Base-by-base conservation (phyloP, 2,329 filamentous ascomycete species). In the Sclerotinia minor region DNA sequence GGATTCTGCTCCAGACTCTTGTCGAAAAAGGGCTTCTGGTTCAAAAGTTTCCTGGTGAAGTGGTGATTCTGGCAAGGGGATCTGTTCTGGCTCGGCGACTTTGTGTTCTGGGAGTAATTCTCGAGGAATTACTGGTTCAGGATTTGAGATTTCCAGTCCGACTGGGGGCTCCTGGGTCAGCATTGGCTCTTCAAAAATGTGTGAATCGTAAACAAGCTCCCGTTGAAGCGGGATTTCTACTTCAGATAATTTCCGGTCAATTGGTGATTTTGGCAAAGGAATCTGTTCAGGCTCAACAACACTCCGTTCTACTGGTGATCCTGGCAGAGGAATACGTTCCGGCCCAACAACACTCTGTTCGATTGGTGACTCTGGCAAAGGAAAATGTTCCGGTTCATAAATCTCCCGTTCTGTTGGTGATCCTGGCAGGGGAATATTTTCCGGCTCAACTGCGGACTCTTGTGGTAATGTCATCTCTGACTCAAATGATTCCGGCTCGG, bases 31-130 rank as follows among this genome's bases (percentile, higher is more conserved):
- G 26, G 11, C 21, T 35, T 49, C 44, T 32, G 19, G 21, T 24
- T 35, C 44, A 24, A 49, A 60, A 35, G 21, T n/a, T 35, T 60
- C 11, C 21, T 35, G 44, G 9, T 35, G 26, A 24, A 60, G 32
- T 1, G 58, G 58, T 24, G 58, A 60, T 35, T 60, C 29, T 35
- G 58, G 44, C 44, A 60, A 35, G 6, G 58, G 44, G n/a, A 60
- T 49, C 35, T 60, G 44, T 9, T 19, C 29, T 60, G 58, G 58
- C 15, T 60, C 44, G 29, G 29, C 3, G n/a, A 9, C 17, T 8
- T 50, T 50, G n/a, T 26, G 29, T 38, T 2, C 59, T 38, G 38
- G 17, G 11, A 15, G 29, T 32, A 38, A 19, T 50, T 50, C 59
- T 50, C 17, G 17, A 19, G 32, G 29, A 49, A 24, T 5, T 6